Conservation (phyloP, 768 basidiomycete genomes). For the Cubamyces sp. region DNA sequence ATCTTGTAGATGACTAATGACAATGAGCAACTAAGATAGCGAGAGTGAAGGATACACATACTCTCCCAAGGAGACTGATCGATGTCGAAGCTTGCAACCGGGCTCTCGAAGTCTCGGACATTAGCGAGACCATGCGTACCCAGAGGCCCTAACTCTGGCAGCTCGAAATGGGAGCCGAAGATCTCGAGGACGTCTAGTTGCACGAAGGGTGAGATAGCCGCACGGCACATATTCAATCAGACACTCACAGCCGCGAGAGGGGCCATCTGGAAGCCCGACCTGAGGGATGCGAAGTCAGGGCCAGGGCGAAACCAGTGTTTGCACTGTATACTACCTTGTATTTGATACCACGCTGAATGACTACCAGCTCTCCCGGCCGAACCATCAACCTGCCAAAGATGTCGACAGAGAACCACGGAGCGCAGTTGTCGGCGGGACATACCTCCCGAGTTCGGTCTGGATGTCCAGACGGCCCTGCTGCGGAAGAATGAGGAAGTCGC, state of each 20-base stretch:
- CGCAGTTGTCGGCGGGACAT: slow-evolving; percentile 27
- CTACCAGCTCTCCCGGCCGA: slow-evolving; percentile 63
- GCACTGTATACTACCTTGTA: slow-evolving; percentile 53
- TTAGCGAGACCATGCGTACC: slow-evolving; percentile 71
- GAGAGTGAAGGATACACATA: slow-evolving; percentile 59
- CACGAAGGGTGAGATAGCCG: neutral
- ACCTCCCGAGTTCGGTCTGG: slow-evolving; percentile 72
- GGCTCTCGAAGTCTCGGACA: slow-evolving; percentile 63
- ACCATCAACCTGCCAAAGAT: slow-evolving; percentile 54
- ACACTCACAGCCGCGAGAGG: slow-evolving; percentile 61
- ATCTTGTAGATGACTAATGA: slow-evolving; percentile 42
- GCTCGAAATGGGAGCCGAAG: slow-evolving; percentile 62
- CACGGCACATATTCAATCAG: too few species aligned
- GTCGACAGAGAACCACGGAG: neutral
- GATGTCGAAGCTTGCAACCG: slow-evolving; percentile 67
- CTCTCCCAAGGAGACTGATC: slow-evolving; percentile 64
- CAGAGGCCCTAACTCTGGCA: slow-evolving; percentile 68
- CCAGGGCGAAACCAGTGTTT: neutral
- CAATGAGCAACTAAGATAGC: slow-evolving; percentile 9
- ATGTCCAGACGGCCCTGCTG: slow-evolving; percentile 68
- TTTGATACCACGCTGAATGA: slow-evolving; percentile 68
- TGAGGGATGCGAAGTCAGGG: slow-evolving; percentile 23
- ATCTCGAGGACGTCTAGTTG: slow-evolving; percentile 62
- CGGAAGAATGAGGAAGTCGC: slow-evolving; percentile 69
- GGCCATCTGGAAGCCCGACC: slow-evolving; percentile 59